Evolutionary conservation across 2,329 filamentous ascomycete genomes (phyloP), one percentile per base, ranked within the genome.

Genomic region (Aspergillus sp.): DNA sequence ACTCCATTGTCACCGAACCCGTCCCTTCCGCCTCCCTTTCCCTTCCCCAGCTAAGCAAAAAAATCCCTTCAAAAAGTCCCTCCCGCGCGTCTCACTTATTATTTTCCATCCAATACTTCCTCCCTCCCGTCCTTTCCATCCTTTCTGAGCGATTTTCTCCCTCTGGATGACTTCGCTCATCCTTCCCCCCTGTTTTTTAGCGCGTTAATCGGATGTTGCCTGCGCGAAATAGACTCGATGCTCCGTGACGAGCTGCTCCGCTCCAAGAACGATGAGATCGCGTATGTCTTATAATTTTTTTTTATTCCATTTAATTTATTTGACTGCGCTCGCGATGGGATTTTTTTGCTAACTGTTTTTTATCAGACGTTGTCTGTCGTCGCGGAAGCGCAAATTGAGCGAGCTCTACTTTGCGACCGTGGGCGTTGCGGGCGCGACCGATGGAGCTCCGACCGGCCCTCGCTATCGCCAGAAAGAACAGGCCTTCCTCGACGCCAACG

Each of bases 361-460:
- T 57, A 45, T 50, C 32, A 68, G 65, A 58, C 60, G 57, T 55
- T 68, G 66, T 73, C 75, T 82, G 71, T 74, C 72, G 64, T 85
- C 82, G 72, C 82, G 84, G 64, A 91, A 93, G 75, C 80, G 85
- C 63, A 93, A 93, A 72, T 74, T 94, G 59, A 80, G 81, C 60
- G 82, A 91, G 68, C 74, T 94, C 52, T 93, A 82, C 69, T 75
- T 83, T 72, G 80, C 83, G 69, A 82, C 81, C 60, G 76, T 79
- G 58, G 60, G 69, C 44, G 57, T 66, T 47, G 51, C 56, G 46
- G 53, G 52, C 51, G 62, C 63, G 51, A 60, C 55, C 61, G 64
- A 71, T 54, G 69, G 76, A 61, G 65, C 67, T 58, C 67, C 66
- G 43, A 55, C 78, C 50, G 74, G 75, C 51, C 71, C 61, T 25